Evolutionary conservation across 306 rosid genomes (phyloP).

Genomic region (Citrullus colocynthis): DNA sequence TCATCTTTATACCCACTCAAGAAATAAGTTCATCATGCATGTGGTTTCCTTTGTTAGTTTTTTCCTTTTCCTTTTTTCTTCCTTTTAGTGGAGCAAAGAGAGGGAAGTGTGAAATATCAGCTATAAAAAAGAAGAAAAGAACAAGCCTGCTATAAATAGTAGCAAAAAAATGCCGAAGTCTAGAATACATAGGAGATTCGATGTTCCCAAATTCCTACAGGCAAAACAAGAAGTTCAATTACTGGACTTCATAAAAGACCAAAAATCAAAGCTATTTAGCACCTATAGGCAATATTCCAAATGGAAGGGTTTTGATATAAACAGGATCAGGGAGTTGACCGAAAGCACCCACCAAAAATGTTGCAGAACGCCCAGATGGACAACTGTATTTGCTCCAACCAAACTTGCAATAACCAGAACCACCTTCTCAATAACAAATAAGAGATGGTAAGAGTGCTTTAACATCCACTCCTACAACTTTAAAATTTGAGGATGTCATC

Average conservation of each 20-base stretch:
- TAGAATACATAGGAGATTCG: slow-evolving; percentile 76
- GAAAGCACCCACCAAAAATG: slow-evolving; percentile 54
- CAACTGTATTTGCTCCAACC: slow-evolving; percentile 64
- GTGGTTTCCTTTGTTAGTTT: not conserved
- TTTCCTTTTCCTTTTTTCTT: too few species aligned
- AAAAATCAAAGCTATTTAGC: not conserved
- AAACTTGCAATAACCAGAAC: slow-evolving; percentile 93
- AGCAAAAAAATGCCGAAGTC: slow-evolving; percentile 54
- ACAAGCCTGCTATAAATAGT: slow-evolving; percentile 66
- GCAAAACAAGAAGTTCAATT: not conserved
- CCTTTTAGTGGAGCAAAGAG: not conserved
- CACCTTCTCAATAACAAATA: slow-evolving; percentile 35
- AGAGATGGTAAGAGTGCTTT: not conserved
- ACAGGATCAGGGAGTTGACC: not conserved
- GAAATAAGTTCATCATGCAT: not conserved
- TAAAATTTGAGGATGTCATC: not conserved
- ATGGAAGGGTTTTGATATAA: not conserved
- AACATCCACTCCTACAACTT: not conserved
- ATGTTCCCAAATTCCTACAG: slow-evolving; percentile 81
- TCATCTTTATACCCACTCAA: not conserved
- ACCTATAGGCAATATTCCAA: not conserved
- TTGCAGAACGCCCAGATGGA: slow-evolving; percentile 64
- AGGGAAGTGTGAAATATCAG: not conserved
- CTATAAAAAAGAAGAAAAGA: not conserved
- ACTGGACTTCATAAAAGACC: not conserved